A percentile compares a stretch with the other conserved stretches of the same genome.
phyloP scores from a whole-genome alignment of 345 rosid genomes.

The Camelina sativa region DNA sequence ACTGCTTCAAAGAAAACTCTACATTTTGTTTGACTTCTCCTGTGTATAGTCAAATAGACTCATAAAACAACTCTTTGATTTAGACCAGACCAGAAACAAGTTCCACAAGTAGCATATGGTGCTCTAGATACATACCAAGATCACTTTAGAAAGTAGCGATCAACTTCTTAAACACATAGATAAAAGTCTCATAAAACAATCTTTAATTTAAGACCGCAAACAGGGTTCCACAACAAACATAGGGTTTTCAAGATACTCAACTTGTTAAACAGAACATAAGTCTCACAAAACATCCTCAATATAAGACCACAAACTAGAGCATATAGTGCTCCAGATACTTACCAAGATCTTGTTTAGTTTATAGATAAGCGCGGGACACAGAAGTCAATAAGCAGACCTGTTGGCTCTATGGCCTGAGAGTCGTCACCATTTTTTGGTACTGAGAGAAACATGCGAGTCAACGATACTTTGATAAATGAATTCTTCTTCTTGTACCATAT shows the following conservation, averaged over 20 bases:
- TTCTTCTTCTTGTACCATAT: constrained; percentile 28
- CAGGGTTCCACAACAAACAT: constrained; percentile 3
- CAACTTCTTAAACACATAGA: neutral
- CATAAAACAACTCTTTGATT: too few relatives aligned
- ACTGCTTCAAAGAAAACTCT: too few relatives aligned
- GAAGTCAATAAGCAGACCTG: constrained; percentile 36
- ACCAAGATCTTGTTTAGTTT: constrained; percentile 4
- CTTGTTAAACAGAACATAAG: neutral
- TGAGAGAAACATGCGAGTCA: neutral
- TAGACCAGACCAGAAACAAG: too few relatives aligned
- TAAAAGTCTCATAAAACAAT: constrained; percentile 1
- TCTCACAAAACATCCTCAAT: neutral
- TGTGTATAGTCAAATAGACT: too few relatives aligned
- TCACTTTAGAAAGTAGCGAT: neutral
- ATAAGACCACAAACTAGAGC: too few relatives aligned
- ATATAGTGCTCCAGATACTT: too few relatives aligned
- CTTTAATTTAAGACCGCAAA: neutral
- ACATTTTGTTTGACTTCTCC: too few relatives aligned
- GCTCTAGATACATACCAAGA: too few relatives aligned
- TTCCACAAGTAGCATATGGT: too few relatives aligned
- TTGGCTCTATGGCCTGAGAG: constrained; percentile 20
- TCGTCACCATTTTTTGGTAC: neutral
- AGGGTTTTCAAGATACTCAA: neutral
- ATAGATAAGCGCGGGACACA: constrained; percentile 10
- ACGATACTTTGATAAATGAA: constrained; percentile 5